These are phyloP conservation scores for Monilinia fructigena DNA, from an alignment of 2,329 filamentous ascomycete genomes.

Conservation along the genomic window DNA sequence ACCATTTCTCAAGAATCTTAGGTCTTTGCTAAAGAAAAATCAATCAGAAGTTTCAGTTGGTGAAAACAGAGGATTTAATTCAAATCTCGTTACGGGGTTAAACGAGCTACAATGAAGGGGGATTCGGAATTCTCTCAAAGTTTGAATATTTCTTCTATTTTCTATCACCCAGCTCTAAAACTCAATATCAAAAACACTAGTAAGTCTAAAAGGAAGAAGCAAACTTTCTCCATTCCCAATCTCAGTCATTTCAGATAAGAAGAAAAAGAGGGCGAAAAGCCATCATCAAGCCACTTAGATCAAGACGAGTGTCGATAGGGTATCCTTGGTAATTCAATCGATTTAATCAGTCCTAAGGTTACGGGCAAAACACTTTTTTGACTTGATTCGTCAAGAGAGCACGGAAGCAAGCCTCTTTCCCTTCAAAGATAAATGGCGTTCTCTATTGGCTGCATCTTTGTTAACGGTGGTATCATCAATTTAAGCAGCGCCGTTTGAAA, in stretches of 20 bases:
- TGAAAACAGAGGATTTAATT: neutral
- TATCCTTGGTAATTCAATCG: conserved; percentile 7
- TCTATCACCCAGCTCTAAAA: neutral
- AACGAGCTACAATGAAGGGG: conserved; percentile 12
- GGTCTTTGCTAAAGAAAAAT: neutral
- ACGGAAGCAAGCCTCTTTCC: neutral
- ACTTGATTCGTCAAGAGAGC: neutral
- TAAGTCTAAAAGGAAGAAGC: conserved; percentile 1
- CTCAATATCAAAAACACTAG: neutral
- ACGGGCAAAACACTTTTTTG: neutral
- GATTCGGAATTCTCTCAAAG: neutral
- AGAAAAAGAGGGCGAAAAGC: neutral
- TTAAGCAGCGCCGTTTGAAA: conserved; percentile 3
- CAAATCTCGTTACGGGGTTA: neutral
- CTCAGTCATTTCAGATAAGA: neutral
- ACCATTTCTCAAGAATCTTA: conserved; percentile 7
- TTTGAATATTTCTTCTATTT: neutral
- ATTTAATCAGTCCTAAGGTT: neutral
- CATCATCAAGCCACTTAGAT: conserved; percentile 20
- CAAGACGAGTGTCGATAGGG: conserved; percentile 12
- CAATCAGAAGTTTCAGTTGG: neutral
- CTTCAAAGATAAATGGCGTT: neutral
- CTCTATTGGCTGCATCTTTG: neutral
- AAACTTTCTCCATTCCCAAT: conserved; percentile 15
- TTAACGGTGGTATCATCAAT: neutral